Evolutionary conservation across 176 grass and related monocot genomes (phyloP), one percentile per base, ranked within the genome.

Genomic region (Avena eriantha): DNA sequence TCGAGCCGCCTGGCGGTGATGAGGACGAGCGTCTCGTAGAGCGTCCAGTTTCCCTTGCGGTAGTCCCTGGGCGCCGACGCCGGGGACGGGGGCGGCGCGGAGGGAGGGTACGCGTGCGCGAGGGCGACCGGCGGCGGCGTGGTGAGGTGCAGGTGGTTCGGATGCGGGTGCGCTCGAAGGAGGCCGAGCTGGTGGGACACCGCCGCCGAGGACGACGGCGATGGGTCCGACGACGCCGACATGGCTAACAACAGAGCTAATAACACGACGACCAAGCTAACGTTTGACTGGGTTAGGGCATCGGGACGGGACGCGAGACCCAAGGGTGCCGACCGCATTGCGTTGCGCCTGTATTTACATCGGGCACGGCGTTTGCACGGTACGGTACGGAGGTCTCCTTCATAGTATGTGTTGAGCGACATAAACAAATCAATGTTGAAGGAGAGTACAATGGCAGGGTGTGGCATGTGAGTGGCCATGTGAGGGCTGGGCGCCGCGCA

Each of bases 1-100:
- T 98, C 97, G 16, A 98, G 87, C 15, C 94, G 86, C 79, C 96
- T 98, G 35, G 97, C 97, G 11, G 94, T 94, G 82, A 98, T 96
- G 76, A 98, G 97, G 85, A 98, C 83, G 50, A 98, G 92, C 43
- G 97, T 98, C 90, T 98, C 97, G 26, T 98, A 94, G 13, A 96
- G 66, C 21, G 94, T 96, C 97, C 97, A 98, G 94, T 98, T 98
- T 23, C 97, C 97, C 86, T 98, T 98, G 82, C 97, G 97, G 89
- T 96, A 98, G 82, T 95, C 94, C 58, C 94, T 68, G 36, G 87
- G 74, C 70, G 85, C 83, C 43, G 88, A 88, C 2, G 91, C 85
- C 49, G 93, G 87, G 0, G 93, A 85, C 4, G 93, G 82, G 19
- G 92, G 91, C 72, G 86, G 90, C 13, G 81, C 79, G 12, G 86